Percentiles rank a stretch among this genome's conserved stretches.
Conservation (phyloP, 2,329 filamentous ascomycete species). For the Delphinella strobiligena region DNA sequence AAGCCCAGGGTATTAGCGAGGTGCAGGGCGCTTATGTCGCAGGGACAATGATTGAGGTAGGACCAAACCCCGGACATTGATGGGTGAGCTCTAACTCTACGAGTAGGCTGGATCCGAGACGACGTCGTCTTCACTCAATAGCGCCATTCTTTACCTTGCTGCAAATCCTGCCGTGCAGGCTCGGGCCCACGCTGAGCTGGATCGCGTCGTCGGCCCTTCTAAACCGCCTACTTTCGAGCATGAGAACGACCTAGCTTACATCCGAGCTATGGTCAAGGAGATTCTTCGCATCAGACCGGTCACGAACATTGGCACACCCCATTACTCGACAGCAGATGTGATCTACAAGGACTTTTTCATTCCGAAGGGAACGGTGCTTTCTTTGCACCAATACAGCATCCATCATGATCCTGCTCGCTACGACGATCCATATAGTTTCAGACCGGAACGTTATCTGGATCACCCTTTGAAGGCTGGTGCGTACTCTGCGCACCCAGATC, state of each 20-base stretch:
- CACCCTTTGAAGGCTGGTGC: constrained; percentile 18
- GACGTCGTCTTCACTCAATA: constrained; percentile 25
- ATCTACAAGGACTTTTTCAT: constrained; percentile 22
- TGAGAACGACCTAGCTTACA: constrained; percentile 20
- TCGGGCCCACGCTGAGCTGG: constrained; percentile 21
- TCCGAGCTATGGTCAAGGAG: constrained; percentile 22
- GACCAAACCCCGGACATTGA: no score
- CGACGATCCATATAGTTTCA: constrained; percentile 18
- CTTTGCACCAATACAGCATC: constrained; percentile 13
- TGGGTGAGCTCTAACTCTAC: no score
- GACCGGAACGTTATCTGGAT: constrained; percentile 18
- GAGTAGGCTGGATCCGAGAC: constrained; percentile 30
- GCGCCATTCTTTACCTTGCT: constrained; percentile 19
- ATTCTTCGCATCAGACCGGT: constrained; percentile 20
- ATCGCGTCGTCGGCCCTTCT: constrained; percentile 16
- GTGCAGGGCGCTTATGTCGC: no score
- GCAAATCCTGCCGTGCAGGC: constrained; percentile 18
- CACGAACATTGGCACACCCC: constrained; percentile 12
- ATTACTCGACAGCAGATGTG: constrained; percentile 17
- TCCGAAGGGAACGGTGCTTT: constrained; percentile 21
- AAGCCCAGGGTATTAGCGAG: no score
- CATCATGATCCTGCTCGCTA: constrained; percentile 17
- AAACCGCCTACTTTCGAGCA: constrained; percentile 19
- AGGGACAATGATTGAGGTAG: no score
- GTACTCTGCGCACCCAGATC: constrained; percentile 18